A percentile compares a stretch with the other conserved stretches of the same genome.
Conservation (phyloP, 1,284 basidiomycete species). For the Earliella scabrosa region DNA sequence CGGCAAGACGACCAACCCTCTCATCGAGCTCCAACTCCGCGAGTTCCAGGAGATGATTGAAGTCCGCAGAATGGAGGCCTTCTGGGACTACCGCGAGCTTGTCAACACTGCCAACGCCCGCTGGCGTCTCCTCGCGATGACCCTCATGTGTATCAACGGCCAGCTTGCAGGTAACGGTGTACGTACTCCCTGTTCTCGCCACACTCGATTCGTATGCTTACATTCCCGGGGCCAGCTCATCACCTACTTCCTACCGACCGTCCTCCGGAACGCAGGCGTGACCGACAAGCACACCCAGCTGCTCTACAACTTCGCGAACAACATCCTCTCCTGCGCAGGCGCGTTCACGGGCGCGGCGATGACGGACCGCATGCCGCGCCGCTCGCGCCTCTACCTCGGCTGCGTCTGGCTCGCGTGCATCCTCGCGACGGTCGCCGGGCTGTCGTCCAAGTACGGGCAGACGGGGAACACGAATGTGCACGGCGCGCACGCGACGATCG, state of each 20-base stretch:
- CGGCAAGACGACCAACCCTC: conserved; percentile 14
- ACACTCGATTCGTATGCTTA: no score
- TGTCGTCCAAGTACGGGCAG: conserved; percentile 5
- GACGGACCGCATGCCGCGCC: conserved; percentile 12
- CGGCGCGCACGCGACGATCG: conserved; percentile 14
- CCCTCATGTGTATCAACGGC: conserved; percentile 17
- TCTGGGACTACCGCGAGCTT: conserved; percentile 14
- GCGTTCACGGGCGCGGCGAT: conserved; percentile 12
- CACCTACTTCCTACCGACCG: conserved; percentile 16
- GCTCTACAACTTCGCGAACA: conserved; percentile 19
- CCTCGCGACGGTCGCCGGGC: conserved; percentile 11
- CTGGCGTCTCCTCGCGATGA: conserved; percentile 12
- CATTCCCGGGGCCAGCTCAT: conserved; percentile 10
- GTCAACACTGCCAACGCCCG: conserved; percentile 8
- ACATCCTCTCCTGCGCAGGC: conserved; percentile 14
- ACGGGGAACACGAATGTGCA: conserved; percentile 7
- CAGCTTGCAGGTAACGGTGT: conserved; percentile 18
- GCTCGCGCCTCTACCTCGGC: conserved; percentile 10
- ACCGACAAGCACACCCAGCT: conserved; percentile 9
- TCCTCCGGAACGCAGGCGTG: conserved; percentile 11
- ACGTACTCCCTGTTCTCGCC: background rate
- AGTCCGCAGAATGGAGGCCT: conserved; percentile 15
- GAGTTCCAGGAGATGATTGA: conserved; percentile 14
- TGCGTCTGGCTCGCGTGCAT: conserved; percentile 7
- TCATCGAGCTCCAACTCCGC: conserved; percentile 13